Evolutionary conservation across 352 stramenopile genomes (phyloP).

Genomic region (Pythium biforme): DNA sequence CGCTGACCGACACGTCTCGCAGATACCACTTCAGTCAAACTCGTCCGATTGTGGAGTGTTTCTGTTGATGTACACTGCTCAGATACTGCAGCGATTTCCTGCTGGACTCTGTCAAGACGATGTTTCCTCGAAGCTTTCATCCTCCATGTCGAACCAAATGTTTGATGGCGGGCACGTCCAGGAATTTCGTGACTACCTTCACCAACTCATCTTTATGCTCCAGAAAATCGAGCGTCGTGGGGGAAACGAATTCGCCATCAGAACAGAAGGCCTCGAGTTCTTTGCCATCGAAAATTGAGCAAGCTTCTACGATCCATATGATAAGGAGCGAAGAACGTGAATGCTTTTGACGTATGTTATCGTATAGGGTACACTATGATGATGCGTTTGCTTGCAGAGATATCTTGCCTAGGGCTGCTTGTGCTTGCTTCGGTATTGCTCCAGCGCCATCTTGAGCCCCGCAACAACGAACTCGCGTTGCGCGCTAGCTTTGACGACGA

Average conservation of each 20-base stretch:
- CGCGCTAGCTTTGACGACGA: slow-evolving; percentile 42
- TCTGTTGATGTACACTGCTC: slow-evolving; percentile 73
- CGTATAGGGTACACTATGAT: slow-evolving; percentile 15
- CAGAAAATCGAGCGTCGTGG: slow-evolving; percentile 54
- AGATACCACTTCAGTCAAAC: slow-evolving; percentile 93
- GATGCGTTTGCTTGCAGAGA: neutral
- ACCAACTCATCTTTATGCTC: slow-evolving; percentile 74
- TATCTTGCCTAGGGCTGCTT: slow-evolving; percentile 8
- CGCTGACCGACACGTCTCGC: neutral
- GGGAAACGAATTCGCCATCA: slow-evolving; percentile 41
- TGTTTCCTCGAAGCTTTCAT: slow-evolving; percentile 42
- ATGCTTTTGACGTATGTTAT: neutral
- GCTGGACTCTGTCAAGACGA: slow-evolving; percentile 52
- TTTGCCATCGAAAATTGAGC: slow-evolving; percentile 48
- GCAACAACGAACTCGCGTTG: slow-evolving; percentile 61
- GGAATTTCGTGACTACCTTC: slow-evolving; percentile 79
- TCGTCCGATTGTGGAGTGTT: slow-evolving; percentile 92
- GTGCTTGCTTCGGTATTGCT: slow-evolving; percentile 23
- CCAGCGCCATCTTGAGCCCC: slow-evolving; percentile 33
- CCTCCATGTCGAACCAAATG: slow-evolving; percentile 52
- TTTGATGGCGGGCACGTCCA: slow-evolving; percentile 65
- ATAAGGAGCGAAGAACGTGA: neutral
- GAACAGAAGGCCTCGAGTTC: slow-evolving; percentile 53
- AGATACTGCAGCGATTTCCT: slow-evolving; percentile 63
- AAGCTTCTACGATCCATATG: neutral